Percentiles rank a stretch among this genome's conserved stretches.
Conservation (phyloP, 148 eudicot genomes). For the Dysphania ambrosioides region DNA sequence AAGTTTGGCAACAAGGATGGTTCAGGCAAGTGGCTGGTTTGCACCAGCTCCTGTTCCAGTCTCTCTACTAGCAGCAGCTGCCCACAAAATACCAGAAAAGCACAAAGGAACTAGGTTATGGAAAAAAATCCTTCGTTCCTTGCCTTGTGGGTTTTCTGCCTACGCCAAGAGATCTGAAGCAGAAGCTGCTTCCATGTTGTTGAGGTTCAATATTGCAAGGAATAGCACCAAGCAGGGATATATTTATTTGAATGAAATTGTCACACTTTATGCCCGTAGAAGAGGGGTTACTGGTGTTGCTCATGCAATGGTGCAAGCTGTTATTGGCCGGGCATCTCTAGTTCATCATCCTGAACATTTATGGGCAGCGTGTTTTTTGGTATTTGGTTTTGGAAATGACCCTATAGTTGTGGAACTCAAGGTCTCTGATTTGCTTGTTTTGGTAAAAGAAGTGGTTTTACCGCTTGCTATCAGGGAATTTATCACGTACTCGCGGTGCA, state of each 20-base stretch:
- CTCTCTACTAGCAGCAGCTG: conserved; percentile 69
- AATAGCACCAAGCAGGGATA: conserved; percentile 60
- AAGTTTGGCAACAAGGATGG: conserved; percentile 90
- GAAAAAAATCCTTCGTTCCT: conserved; percentile 57
- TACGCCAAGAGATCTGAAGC: conserved; percentile 68
- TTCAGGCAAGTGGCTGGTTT: conserved; percentile 88
- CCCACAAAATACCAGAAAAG: conserved; percentile 70
- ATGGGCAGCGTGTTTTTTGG: conserved; percentile 87
- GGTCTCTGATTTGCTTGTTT: conserved; percentile 55
- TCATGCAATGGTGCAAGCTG: conserved; percentile 72
- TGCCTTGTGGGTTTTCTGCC: conserved; percentile 68
- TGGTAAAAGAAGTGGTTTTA: conserved; percentile 69
- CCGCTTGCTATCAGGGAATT: conserved; percentile 81
- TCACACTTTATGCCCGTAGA: conserved; percentile 71
- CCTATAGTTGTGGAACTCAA: conserved; percentile 72
- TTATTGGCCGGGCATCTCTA: conserved; percentile 47
- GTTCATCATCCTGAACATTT: conserved; percentile 59
- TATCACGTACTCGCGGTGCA: conserved; percentile 74
- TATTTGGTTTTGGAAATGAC: conserved; percentile 78
- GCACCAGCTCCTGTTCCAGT: conserved; percentile 79
- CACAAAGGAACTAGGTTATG: conserved; percentile 49
- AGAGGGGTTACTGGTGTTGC: conserved; percentile 67
- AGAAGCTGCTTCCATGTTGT: conserved; percentile 72
- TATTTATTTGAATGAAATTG: conserved; percentile 59
- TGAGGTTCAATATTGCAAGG: conserved; percentile 82